These are phyloP conservation scores for Rossbeevera mucosa DNA, from an alignment of 768 basidiomycete genomes.

Conservation along the genomic window DNA sequence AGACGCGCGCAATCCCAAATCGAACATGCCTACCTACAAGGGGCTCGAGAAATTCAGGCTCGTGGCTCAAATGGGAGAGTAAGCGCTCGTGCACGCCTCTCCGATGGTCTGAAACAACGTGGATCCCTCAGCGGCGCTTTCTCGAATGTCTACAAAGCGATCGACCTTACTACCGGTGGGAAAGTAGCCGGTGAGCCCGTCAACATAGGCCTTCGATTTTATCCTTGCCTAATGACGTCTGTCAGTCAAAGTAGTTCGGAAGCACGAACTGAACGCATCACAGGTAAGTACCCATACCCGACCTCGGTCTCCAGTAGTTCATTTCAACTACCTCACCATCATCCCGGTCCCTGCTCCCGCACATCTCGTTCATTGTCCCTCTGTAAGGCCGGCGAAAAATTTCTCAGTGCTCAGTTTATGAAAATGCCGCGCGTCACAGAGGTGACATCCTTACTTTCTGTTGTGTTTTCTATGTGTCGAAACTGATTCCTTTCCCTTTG, in stretches of 20 bases:
- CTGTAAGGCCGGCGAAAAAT: constrained; percentile 82
- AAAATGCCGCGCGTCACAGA: constrained; percentile 97
- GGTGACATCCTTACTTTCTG: constrained; percentile 48
- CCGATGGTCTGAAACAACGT: constrained; percentile 12
- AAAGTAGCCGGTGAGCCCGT: constrained; percentile 70
- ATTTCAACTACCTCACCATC: constrained; percentile 13
- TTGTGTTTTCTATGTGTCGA: constrained; percentile 13
- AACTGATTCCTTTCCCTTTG: constrained; percentile 18
- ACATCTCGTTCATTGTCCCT: constrained; percentile 24
- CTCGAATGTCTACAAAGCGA: constrained; percentile 95
- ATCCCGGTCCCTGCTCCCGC: constrained; percentile 17
- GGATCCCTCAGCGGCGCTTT: constrained; percentile 73
- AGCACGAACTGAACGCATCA: constrained; percentile 83
- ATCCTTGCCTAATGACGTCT: constrained; percentile 11
- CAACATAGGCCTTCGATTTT: neutral
- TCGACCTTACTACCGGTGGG: constrained; percentile 67
- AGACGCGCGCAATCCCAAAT: constrained; percentile 68
- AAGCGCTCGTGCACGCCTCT: constrained; percentile 32
- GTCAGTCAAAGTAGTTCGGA: constrained; percentile 89
- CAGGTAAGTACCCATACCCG: constrained; percentile 61
- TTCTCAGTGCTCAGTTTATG: constrained; percentile 91
- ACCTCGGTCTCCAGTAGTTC: constrained; percentile 23
- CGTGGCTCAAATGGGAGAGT: constrained; percentile 92
- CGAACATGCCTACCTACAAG: constrained; percentile 79
- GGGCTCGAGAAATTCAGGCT: constrained; percentile 79